Evolutionary conservation across 2,329 filamentous ascomycete species (phyloP).

Genomic region (Aspergillus transmontanensis): DNA sequence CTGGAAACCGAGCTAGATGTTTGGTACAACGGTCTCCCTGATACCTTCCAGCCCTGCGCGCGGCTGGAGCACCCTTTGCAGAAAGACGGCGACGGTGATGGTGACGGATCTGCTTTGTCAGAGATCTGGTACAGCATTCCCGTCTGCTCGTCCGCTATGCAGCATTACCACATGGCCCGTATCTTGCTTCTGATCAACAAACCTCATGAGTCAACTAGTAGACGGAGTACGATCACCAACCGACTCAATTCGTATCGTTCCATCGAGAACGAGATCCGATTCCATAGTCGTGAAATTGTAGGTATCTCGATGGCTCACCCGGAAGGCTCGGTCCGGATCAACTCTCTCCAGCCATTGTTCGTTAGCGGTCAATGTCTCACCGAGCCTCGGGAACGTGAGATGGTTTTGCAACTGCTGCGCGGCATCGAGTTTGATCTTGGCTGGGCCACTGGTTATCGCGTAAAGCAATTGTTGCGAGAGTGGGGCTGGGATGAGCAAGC

Average conservation of each 20-base stretch:
- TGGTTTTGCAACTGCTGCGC: constrained; percentile 58
- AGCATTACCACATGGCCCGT: constrained; percentile 49
- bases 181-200: constrained; percentile 48
- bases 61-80: constrained; percentile 42
- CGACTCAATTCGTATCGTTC: constrained; percentile 61
- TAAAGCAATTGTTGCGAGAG: constrained; percentile 52
- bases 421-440: constrained; percentile 66
- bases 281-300: constrained; percentile 64
- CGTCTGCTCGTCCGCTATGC: constrained; percentile 65
- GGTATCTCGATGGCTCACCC: constrained; percentile 61
- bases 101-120: constrained; percentile 44
- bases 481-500: constrained; percentile 39
- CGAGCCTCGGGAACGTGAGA: constrained; percentile 55
- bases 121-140: constrained; percentile 68
- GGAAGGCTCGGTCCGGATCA: constrained; percentile 61
- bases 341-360: constrained; percentile 64
- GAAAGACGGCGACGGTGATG: constrained; percentile 32
- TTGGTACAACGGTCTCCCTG: constrained; percentile 62
- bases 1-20: constrained; percentile 59
- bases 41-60: constrained; percentile 61
- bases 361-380: constrained; percentile 64
- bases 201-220: constrained; percentile 47
- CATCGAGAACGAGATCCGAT: constrained; percentile 57
- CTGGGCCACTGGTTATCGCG: constrained; percentile 65
- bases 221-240: constrained; percentile 55